Evolutionary conservation across 306 rosid species (phyloP).

Genomic region (Delonix regia): DNA sequence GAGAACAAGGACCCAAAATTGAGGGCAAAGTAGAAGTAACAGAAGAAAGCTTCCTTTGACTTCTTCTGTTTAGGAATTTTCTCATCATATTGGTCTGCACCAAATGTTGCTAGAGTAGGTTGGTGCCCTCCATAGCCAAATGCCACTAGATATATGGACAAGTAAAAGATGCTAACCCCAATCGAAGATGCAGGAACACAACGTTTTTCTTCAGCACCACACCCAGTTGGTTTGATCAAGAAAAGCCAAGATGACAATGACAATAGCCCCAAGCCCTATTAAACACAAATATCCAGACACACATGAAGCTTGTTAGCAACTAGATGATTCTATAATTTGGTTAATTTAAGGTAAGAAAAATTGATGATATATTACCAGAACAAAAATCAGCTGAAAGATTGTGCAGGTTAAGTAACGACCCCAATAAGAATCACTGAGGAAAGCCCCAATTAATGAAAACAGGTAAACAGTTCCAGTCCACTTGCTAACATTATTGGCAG

Average conservation of each 20-base stretch:
- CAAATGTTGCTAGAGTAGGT: slow-evolving; percentile 70
- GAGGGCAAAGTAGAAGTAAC: slow-evolving; percentile 66
- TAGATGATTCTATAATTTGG: background rate
- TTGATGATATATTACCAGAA: slow-evolving; percentile 38
- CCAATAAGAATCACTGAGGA: slow-evolving; percentile 72
- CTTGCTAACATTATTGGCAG: slow-evolving; percentile 67
- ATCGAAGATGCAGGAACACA: slow-evolving; percentile 47
- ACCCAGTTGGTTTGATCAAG: slow-evolving; percentile 59
- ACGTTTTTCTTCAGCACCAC: slow-evolving; percentile 48
- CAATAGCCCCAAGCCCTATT: slow-evolving; percentile 60
- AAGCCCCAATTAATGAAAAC: slow-evolving; percentile 66
- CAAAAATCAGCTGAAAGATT: slow-evolving; percentile 58
- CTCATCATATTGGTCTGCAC: slow-evolving; percentile 72
- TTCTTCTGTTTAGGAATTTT: slow-evolving; percentile 42
- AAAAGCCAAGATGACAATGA: slow-evolving; percentile 56
- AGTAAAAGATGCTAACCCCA: slow-evolving; percentile 54
- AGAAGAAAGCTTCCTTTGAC: slow-evolving; percentile 57
- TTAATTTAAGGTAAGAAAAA: background rate
- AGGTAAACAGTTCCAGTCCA: slow-evolving; percentile 77
- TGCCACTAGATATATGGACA: slow-evolving; percentile 64
- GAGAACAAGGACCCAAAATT: slow-evolving; percentile 65
- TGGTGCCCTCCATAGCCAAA: slow-evolving; percentile 81
- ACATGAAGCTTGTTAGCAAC: background rate
- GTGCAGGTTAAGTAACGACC: slow-evolving; percentile 67
- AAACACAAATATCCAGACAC: background rate